Conservation (phyloP, 1,284 basidiomycete species). For the Pterula multifida region DNA sequence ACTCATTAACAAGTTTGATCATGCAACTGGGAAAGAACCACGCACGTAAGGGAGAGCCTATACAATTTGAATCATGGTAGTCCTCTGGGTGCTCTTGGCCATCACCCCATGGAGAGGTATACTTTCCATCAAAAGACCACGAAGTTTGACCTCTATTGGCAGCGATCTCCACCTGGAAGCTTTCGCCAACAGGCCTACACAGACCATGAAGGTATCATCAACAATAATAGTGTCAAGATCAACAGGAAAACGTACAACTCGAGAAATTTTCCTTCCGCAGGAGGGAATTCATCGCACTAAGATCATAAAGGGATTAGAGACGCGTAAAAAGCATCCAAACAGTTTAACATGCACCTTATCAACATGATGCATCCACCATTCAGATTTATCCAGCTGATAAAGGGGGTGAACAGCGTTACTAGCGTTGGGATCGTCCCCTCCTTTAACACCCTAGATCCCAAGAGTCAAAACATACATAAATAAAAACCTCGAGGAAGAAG, state of each 20-base stretch:
- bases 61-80: slow-evolving; percentile 20
- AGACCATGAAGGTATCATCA: no score
- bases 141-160: slow-evolving; percentile 29
- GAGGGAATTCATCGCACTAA: slow-evolving; percentile 25
- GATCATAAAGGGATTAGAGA: not conserved
- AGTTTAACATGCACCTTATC: slow-evolving; percentile 13
- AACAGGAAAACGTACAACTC: slow-evolving; percentile 15
- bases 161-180: slow-evolving; percentile 31
- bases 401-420: slow-evolving; percentile 19
- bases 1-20: not conserved
- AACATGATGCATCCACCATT: slow-evolving; percentile 25
- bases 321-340: not conserved
- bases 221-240: no score
- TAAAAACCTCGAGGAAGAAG: not conserved
- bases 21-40: not conserved
- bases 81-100: slow-evolving; percentile 15
- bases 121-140: slow-evolving; percentile 23
- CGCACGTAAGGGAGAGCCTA: slow-evolving; percentile 27
- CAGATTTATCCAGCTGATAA: slow-evolving; percentile 15
- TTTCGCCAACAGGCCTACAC: slow-evolving; percentile 29
- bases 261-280: slow-evolving; percentile 19
- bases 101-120: slow-evolving; percentile 26
- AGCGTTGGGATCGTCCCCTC: slow-evolving; percentile 15
- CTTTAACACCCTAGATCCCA: slow-evolving; percentile 4
- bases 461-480: not conserved